Percentiles rank a stretch among this genome's conserved stretches.
These are phyloP conservation scores for Globisporangium camurandrum DNA, from an alignment of 352 stramenopile genomes.

Conservation along the genomic window DNA sequence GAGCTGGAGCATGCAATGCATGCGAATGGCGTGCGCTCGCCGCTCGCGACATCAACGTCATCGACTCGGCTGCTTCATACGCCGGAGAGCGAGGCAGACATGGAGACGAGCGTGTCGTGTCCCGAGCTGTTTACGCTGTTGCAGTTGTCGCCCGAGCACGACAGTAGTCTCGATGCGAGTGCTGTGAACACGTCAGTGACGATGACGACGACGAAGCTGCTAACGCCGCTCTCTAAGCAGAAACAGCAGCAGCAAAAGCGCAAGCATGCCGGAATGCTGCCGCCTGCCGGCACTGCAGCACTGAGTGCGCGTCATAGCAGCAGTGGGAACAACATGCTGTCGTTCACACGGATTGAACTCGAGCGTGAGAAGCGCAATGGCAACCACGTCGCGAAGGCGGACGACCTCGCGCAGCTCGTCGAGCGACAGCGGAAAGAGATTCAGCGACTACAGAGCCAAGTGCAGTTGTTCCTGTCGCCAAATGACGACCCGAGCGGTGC, in stretches of 20 bases:
- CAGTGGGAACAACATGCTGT: conserved; percentile 20
- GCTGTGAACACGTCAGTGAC: too few relatives aligned
- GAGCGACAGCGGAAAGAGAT: conserved; percentile 65
- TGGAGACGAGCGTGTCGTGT: conserved; percentile 24
- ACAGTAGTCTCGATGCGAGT: conserved; percentile 5
- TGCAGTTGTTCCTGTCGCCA: conserved; percentile 47
- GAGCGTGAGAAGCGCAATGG: conserved; percentile 22
- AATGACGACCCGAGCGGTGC: conserved; percentile 13
- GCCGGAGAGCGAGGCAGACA: conserved; percentile 8
- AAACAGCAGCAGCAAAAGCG: conserved; percentile 22
- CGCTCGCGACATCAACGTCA: not conserved
- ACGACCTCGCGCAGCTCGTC: conserved; percentile 39
- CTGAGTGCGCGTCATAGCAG: conserved; percentile 8
- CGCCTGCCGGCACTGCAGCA: not conserved
- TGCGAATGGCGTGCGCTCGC: conserved; percentile 10
- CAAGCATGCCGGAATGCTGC: conserved; percentile 3
- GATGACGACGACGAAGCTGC: conserved; percentile 14
- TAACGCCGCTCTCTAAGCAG: conserved; percentile 15
- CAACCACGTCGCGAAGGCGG: conserved; percentile 15
- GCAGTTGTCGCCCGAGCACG: conserved; percentile 15
- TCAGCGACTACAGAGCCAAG: conserved; percentile 53
- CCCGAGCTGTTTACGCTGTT: conserved; percentile 18
- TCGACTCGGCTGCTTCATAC: not conserved
- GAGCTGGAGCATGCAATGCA: conserved; percentile 43
- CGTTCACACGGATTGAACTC: conserved; percentile 40